Evolutionary conservation across 2,329 filamentous ascomycete genomes (phyloP).

Genomic region (Diplodia mutila): DNA sequence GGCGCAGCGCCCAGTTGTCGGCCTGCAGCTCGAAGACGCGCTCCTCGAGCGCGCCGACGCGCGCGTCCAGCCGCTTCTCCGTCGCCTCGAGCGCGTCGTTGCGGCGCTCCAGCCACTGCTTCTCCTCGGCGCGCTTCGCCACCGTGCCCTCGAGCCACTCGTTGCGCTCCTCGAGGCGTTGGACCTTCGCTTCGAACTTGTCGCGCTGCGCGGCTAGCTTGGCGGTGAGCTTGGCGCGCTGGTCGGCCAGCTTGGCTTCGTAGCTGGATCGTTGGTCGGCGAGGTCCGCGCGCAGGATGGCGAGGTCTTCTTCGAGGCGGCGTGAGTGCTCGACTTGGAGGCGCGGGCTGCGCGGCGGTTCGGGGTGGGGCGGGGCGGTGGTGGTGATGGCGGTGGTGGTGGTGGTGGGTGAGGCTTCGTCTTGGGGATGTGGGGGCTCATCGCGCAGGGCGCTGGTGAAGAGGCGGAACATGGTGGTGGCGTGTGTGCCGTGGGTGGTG

Average conservation of each 20-base stretch:
- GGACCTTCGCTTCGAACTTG: background rate
- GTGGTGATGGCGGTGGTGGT: background rate
- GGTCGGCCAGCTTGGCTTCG: background rate
- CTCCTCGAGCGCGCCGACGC: background rate
- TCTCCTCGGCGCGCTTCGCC: slow-evolving; percentile 7
- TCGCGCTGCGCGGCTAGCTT: slow-evolving; percentile 5
- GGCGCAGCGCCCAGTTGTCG: background rate
- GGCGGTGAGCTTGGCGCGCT: background rate
- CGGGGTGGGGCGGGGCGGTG: background rate
- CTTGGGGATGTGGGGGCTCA: background rate
- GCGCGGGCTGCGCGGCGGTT: slow-evolving; percentile 9
- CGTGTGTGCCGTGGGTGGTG: background rate
- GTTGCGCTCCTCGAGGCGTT: slow-evolving; percentile 9
- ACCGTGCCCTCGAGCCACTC: slow-evolving; percentile 15
- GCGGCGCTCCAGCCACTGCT: slow-evolving; percentile 3
- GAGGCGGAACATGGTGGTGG: slow-evolving; percentile 7
- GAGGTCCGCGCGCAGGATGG: slow-evolving; percentile 3
- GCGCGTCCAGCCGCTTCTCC: background rate
- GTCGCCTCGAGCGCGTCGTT: slow-evolving; percentile 14
- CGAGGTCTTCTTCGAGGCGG: slow-evolving; percentile 16
- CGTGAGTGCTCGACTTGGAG: slow-evolving; percentile 22
- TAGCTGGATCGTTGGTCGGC: background rate
- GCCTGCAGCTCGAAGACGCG: background rate
- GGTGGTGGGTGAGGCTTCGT: background rate
- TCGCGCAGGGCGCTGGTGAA: slow-evolving; percentile 5